Conservation (phyloP, 2,329 filamentous ascomycete genomes). For the Coniochaeta sp. region DNA sequence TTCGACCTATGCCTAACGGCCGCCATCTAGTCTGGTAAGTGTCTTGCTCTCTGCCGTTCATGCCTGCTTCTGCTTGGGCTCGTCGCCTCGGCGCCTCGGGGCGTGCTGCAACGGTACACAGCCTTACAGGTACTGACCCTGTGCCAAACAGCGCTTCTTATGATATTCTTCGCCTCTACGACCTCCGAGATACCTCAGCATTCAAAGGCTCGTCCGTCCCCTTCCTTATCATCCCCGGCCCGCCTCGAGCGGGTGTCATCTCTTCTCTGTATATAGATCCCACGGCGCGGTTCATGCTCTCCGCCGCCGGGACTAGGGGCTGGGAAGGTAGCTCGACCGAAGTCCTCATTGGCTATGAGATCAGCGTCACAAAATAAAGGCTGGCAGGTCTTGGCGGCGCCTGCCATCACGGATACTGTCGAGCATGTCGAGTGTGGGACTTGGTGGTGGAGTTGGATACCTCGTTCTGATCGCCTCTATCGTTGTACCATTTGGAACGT, state of each 20-base stretch:
- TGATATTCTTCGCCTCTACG: slow-evolving; percentile 89
- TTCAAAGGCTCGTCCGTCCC: slow-evolving; percentile 75
- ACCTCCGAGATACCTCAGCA: slow-evolving; percentile 61
- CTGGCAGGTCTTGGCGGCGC: neutral
- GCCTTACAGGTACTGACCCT: slow-evolving; percentile 5
- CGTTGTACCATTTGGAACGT: neutral
- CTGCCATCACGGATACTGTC: neutral
- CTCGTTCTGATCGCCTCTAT: neutral
- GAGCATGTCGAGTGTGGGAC: no score
- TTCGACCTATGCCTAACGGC: slow-evolving; percentile 87
- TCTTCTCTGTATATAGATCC: slow-evolving; percentile 81
- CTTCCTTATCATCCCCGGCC: slow-evolving; percentile 93
- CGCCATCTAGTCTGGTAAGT: slow-evolving; percentile 71
- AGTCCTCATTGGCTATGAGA: slow-evolving; percentile 91
- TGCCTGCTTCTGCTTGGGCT: neutral
- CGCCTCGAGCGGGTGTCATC: slow-evolving; percentile 74
- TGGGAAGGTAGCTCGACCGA: slow-evolving; percentile 93
- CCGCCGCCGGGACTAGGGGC: slow-evolving; percentile 82
- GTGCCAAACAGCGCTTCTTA: slow-evolving; percentile 64
- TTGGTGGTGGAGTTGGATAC: neutral
- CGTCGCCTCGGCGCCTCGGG: no score
- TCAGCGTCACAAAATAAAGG: slow-evolving; percentile 33
- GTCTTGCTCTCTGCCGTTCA: slow-evolving; percentile 1
- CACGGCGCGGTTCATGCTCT: slow-evolving; percentile 84
- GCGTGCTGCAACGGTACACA: no score